These are phyloP conservation scores for Fusarium napiforme DNA, from an alignment of 2,329 filamentous ascomycete genomes.

Conservation along the genomic window DNA sequence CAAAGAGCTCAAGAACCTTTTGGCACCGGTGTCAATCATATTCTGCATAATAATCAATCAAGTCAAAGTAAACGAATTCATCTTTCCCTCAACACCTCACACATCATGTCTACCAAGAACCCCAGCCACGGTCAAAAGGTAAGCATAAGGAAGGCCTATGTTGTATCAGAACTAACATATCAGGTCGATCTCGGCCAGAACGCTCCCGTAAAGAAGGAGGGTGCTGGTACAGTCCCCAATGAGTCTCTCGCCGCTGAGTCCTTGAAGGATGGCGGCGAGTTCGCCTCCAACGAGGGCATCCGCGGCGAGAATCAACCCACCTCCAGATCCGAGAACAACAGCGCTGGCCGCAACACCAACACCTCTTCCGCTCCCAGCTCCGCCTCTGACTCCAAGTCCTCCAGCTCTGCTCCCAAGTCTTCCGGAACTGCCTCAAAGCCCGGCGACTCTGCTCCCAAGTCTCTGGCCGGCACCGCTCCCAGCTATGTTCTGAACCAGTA, in stretches of 20 bases:
- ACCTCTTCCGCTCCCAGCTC: constrained; percentile 8
- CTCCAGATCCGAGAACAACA: constrained; percentile 10
- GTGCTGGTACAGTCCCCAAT: constrained; percentile 69
- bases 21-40: neutral
- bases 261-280: constrained; percentile 66
- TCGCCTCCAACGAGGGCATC: constrained; percentile 67
- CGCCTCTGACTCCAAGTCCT: constrained; percentile 1
- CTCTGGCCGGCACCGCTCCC: constrained; percentile 47
- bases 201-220: constrained; percentile 66
- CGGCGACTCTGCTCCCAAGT: constrained; percentile 2
- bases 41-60: neutral
- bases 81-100: neutral
- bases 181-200: constrained; percentile 60
- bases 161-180: constrained; percentile 6
- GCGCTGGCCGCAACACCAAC: neutral
- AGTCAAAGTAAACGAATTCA: neutral
- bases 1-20: constrained; percentile 11
- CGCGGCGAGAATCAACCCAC: constrained; percentile 36
- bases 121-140: constrained; percentile 42
- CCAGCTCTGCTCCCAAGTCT: constrained; percentile 1
- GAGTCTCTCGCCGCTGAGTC: constrained; percentile 85
- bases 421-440: neutral
- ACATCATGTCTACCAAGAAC: constrained; percentile 36
- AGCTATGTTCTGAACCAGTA: constrained; percentile 53
- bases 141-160: neutral